Conservation (phyloP, 768 basidiomycete species). For the Tricholoma terreum region DNA sequence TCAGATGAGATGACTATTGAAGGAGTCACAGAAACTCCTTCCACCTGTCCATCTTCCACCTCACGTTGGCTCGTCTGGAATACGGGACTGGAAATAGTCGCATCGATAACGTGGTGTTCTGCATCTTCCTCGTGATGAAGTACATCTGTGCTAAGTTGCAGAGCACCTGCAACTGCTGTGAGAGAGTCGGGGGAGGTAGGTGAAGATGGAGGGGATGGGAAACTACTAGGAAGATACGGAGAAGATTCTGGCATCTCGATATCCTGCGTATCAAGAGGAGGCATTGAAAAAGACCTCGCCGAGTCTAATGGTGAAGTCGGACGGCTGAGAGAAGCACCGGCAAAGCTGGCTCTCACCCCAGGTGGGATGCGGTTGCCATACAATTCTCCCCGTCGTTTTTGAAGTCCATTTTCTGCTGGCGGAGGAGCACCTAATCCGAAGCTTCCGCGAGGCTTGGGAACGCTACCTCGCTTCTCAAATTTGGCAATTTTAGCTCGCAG, state of each 20-base stretch:
- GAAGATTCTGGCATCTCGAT: slow-evolving; percentile 22
- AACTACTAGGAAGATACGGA: slow-evolving; percentile 14
- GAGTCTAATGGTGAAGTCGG: slow-evolving; percentile 21
- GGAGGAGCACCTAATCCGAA: slow-evolving; percentile 69
- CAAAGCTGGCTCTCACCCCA: slow-evolving; percentile 30
- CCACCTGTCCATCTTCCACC: neutral
- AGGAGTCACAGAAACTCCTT: neutral
- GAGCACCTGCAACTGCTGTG: no score
- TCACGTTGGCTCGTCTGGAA: neutral
- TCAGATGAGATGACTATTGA: slow-evolving; percentile 17
- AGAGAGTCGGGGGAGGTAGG: slow-evolving; percentile 21
- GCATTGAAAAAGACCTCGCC: slow-evolving; percentile 31
- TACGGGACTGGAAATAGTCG: neutral
- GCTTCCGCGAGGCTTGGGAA: slow-evolving; percentile 71
- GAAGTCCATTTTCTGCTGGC: slow-evolving; percentile 40
- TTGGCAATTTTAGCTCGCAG: slow-evolving; percentile 72
- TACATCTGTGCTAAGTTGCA: neutral
- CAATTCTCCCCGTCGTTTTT: slow-evolving; percentile 58
- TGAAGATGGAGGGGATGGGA: slow-evolving; percentile 29
- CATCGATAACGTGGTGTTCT: neutral
- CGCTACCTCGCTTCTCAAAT: slow-evolving; percentile 75
- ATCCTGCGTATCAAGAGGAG: slow-evolving; percentile 12
- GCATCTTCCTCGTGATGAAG: neutral
- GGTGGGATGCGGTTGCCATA: slow-evolving; percentile 72
- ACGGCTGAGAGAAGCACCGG: slow-evolving; percentile 24